These are phyloP conservation scores for Perilla frutescens DNA, from an alignment of 257 asterid genomes.

Conservation along the genomic window DNA sequence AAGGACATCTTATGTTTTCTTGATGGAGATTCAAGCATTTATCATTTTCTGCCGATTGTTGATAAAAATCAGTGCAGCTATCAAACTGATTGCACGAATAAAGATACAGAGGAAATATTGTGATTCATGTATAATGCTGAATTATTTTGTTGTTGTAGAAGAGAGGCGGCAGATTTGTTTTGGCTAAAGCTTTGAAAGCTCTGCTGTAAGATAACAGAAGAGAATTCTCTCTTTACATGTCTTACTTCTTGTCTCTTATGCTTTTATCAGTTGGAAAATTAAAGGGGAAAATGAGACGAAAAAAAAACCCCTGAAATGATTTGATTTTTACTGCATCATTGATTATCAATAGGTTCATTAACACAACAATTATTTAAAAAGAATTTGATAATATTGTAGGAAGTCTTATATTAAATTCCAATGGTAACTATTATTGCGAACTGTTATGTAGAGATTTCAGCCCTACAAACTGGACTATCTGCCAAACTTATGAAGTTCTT, in stretches of 20 bases:
- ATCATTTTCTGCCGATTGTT: constrained; percentile 13
- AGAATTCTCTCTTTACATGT: not conserved
- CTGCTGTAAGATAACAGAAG: constrained; percentile 19
- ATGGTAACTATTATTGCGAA: too few relatives aligned
- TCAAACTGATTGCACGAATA: constrained; percentile 38
- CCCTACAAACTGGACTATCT: too few relatives aligned
- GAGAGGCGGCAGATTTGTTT: constrained; percentile 27
- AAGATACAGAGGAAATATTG: constrained; percentile 36
- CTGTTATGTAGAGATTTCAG: too few relatives aligned
- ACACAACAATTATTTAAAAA: not conserved
- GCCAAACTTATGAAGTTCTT: too few relatives aligned
- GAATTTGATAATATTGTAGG: too few relatives aligned
- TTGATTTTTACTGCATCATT: not conserved
- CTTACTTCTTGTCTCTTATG: too few relatives aligned
- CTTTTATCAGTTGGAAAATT: not conserved
- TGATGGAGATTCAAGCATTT: too few relatives aligned
- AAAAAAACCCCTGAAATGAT: not conserved
- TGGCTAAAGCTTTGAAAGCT: constrained; percentile 25
- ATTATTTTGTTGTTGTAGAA: constrained; percentile 19
- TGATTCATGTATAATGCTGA: constrained; percentile 36
- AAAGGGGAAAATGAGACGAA: not conserved
- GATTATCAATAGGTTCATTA: too few relatives aligned
- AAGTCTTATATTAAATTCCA: too few relatives aligned
- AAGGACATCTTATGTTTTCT: constrained; percentile 9
- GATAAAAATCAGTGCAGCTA: constrained; percentile 17